Evolutionary conservation across 108 stramenopile species (phyloP), one percentile per base, ranked within the genome.

Genomic region (Nitzschia palea): DNA sequence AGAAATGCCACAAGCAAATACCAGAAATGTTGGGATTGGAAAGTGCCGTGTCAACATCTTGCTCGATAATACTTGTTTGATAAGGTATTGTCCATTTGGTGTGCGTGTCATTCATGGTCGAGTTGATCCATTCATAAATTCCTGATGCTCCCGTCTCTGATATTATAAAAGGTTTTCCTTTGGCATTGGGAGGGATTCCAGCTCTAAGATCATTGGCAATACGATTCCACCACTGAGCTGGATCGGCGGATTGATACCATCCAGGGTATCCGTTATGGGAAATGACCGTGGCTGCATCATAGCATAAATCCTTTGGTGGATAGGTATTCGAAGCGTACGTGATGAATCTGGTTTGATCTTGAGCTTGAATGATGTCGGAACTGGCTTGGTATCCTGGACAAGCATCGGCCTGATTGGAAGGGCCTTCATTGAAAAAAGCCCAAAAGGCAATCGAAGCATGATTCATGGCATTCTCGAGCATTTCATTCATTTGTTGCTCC

Each of bases 381-480:
- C 67, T 73, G 2, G 51, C 42, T 18, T 37, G 54, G 44, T 80
- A 80, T 33, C 62, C 79, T 8, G 44, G 22, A 53, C 79, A 80
- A 3, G 74, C 44, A 30, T 53, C 61, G 2, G 26, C 32, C 6
- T 54, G 3, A 20, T 67, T n/a, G n/a, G 56, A 53, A 2, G 74
- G 74, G 0, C 79, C 79, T 60, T 80, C 79, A 54, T 80, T 80
- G 74, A 74, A 76, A 47, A 70, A 80, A 20, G 34, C 79, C 73
- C 73, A 74, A 52, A 67, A 59, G 45, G 72, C 54, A 32, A 80
- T 67, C n/a, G 79, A 75, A 9, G 79, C 70, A 66, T 80, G 79
- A 55, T 76, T 80, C n/a, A 65, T 27, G 8, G 79, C 73, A 42
- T 69, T 71, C 26, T 75, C 79, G 12, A 80, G 18, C 79, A 80